A percentile compares a stretch with the other conserved stretches of the same genome.
Evolutionary conservation across 2,329 filamentous ascomycete species (phyloP).

Genomic region (Paracoccidioides brasiliensis): DNA sequence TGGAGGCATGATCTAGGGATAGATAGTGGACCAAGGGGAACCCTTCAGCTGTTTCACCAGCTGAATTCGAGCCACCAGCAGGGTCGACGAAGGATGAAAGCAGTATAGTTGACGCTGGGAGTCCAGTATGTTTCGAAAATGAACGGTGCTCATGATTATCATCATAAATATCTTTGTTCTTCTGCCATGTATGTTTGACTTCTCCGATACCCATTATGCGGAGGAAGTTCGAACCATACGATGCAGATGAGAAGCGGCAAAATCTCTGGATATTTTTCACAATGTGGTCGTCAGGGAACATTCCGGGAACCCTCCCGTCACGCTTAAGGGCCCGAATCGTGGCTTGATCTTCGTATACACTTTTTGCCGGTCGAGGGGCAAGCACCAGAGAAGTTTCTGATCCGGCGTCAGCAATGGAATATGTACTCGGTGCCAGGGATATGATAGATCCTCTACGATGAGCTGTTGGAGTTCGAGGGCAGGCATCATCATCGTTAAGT

Average conservation of each 20-base stretch:
- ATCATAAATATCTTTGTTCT: slow-evolving; percentile 23
- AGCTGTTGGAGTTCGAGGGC: slow-evolving; percentile 12
- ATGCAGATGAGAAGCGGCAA: slow-evolving; percentile 35
- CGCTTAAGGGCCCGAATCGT: slow-evolving; percentile 31
- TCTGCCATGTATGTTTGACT: slow-evolving; percentile 19
- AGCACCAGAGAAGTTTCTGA: slow-evolving; percentile 35
- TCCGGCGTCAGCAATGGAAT: slow-evolving; percentile 32
- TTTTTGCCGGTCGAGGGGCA: slow-evolving; percentile 29
- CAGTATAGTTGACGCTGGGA: slow-evolving; percentile 38
- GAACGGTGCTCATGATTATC: slow-evolving; percentile 34
- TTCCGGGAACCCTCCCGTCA: slow-evolving; percentile 33
- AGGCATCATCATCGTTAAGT: slow-evolving; percentile 20
- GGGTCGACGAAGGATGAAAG: slow-evolving; percentile 59
- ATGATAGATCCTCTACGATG: slow-evolving; percentile 19
- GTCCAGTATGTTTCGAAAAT: slow-evolving; percentile 32
- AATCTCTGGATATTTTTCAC: slow-evolving; percentile 35
- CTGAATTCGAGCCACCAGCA: slow-evolving; percentile 52
- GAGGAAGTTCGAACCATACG: slow-evolving; percentile 35
- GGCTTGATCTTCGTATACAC: slow-evolving; percentile 34
- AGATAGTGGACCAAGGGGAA: slow-evolving; percentile 63
- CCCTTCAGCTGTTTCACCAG: slow-evolving; percentile 51
- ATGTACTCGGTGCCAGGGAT: slow-evolving; percentile 33
- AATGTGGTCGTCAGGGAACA: slow-evolving; percentile 34
- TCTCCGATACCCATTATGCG: slow-evolving; percentile 34
- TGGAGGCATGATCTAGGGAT: slow-evolving; percentile 56